Conservation (phyloP, 352 stramenopile genomes). For the Hyaloperonospora brassicae region DNA sequence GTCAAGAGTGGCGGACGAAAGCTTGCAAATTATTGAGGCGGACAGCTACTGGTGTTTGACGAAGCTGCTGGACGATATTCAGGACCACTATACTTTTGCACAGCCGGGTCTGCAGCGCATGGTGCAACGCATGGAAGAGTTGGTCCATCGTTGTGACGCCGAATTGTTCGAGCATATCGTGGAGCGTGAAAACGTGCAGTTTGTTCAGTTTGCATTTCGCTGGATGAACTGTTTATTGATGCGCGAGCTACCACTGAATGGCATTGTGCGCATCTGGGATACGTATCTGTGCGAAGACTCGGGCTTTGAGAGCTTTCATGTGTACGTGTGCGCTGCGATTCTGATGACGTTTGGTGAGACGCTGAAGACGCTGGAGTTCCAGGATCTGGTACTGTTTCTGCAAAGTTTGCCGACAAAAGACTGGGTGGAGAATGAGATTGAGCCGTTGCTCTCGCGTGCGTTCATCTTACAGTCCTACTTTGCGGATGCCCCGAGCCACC, state of each 20-base stretch:
- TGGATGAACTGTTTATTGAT: slow-evolving; percentile 99
- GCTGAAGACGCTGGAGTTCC: slow-evolving; percentile 95
- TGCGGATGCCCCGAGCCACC: slow-evolving; percentile 71
- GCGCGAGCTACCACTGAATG: slow-evolving; percentile 91
- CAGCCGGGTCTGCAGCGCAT: slow-evolving; percentile 98
- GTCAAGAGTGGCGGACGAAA: slow-evolving; percentile 47
- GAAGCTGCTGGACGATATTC: slow-evolving; percentile 97
- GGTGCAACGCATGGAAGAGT: slow-evolving; percentile 95
- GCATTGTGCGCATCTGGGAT: slow-evolving; percentile 97
- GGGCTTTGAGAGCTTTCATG: slow-evolving; percentile 99
- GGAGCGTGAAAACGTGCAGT: slow-evolving; percentile 90
- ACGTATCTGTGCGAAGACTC: slow-evolving; percentile 98
- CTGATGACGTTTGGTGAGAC: slow-evolving; percentile 94
- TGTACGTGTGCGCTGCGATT: slow-evolving; percentile 98
- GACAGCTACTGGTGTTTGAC: slow-evolving; percentile 99
- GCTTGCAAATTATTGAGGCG: slow-evolving; percentile 88
- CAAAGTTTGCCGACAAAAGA: slow-evolving; percentile 95
- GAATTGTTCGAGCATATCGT: slow-evolving; percentile 94
- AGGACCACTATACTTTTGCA: slow-evolving; percentile 98
- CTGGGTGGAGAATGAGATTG: slow-evolving; percentile 96
- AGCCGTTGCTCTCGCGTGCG: slow-evolving; percentile 96
- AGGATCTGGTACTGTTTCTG: slow-evolving; percentile 95
- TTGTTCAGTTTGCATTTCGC: slow-evolving; percentile 99
- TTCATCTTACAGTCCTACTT: slow-evolving; percentile 93
- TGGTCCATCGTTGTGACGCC: slow-evolving; percentile 93